Evolutionary conservation across 139 green algal species (phyloP), one percentile per base, ranked within the genome.

Genomic region (Microglena sp.): DNA sequence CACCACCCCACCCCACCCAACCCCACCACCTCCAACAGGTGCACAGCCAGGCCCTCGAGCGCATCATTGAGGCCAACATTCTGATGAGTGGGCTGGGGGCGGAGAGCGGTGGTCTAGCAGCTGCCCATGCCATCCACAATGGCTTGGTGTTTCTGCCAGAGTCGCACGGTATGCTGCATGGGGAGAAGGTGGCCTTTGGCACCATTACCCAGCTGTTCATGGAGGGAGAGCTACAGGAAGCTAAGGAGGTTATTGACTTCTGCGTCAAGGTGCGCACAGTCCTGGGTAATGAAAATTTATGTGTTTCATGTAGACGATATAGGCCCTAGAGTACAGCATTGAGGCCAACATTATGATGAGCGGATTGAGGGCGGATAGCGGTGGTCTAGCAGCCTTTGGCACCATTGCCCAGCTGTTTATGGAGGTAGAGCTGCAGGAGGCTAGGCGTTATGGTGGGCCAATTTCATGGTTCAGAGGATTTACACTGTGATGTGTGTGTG

Each of bases 71-170:
- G 46, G 46, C 46, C 46, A 28, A 28, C 46, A 58, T 58, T n/a
- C 46, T 58, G 18, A 58, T 58, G 46, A 58, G 46, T 18, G 46
- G 46, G 22, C 46, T 58, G 46, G 46, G 46, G 22, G 46, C 46
- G 5, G 46, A 58, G 46, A 58, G 46, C 46, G 46, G 7, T 5
- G 46, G 46, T 5, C 11, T 58, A 5, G 46, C 46, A 18, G 46
- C 7, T 5, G 46, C 46, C 22, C 46, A 58, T n/a, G 46, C 46
- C 22, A 8, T 58, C 7, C 46, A 58, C 46, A 58, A 58, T n/a
- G 46, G 46, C 18, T 8, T 58, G 22, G 6, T n/a, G 5, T 21
- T 32, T 21, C 46, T 58, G 6, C 46, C 46, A 8, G 46, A 58
- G 46, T 31, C 46, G 46, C 46, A 58, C 46, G 29, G 29, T 21